Evolutionary conservation across 1,139 yeast species (phyloP), one percentile per base, ranked within the genome.

Genomic region (Pneumocystis murina): DNA sequence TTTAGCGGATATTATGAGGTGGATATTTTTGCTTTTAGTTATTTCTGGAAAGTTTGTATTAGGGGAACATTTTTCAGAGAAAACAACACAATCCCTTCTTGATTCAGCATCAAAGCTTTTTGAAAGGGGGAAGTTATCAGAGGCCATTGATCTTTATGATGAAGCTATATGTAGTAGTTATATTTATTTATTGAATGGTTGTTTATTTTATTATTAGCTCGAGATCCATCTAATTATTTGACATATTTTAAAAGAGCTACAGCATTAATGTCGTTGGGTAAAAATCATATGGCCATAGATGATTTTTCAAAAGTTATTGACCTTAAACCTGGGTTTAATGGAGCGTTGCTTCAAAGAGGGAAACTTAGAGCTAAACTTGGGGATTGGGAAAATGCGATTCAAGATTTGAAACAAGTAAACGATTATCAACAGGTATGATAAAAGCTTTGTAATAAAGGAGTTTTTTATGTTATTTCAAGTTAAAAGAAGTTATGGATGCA

Each of bases 91-190:
- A 12, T 66, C 63, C 8, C 63, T 62, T 61, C 40, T 66, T 16
- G 62, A 65, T 17, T 35, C 62, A 10, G 72, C 72, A 7, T 73
- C 71, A 63, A 39, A 63, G 30, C 66, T 68, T 57, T 68, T 71
- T n/a, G 64, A 69, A 12, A 62, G 66, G 7, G 74, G 74, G 7
- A 68, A 69, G 33, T 62, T 68, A 16, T 63, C 63, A 20, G 69
- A 67, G 20, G 89, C 79, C 86, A 84, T 78, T 79, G 82, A 72
- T 79, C 94, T 78, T 88, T 74, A 72, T 63, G 73, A 73, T 62
- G 68, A 69, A 38, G 75, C 74, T 3, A 66, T 74, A 35, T 48
- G 55, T 65, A 68, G 35, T 64, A 66, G n/a, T 70, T 72, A 35
- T 75, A 75, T 28, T 62, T 62, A n/a, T n/a, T 8, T 24, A 24